Conservation (phyloP, 805 yeast genomes). For the Metschnikowia picachoensis region DNA sequence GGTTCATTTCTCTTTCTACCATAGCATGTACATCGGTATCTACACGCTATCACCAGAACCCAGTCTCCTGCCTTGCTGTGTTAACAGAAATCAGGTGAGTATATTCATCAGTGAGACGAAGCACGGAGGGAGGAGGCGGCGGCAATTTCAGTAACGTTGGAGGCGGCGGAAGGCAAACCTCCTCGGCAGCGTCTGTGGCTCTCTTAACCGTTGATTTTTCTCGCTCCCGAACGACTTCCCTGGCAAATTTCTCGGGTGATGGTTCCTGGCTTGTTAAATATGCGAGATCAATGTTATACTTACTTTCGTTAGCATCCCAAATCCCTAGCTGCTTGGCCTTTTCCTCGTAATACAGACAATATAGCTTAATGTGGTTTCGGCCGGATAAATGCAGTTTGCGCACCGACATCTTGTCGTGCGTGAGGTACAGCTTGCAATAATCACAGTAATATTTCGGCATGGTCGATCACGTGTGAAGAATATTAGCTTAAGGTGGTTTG, state of each 20-base stretch:
- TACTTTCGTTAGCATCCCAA: conserved; percentile 28
- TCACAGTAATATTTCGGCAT: conserved; percentile 81
- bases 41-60: conserved; percentile 3
- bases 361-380: conserved; percentile 65
- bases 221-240: conserved; percentile 9
- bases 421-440: conserved; percentile 75
- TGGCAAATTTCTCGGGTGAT: conserved; percentile 15
- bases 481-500: neutral
- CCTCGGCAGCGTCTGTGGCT: conserved; percentile 9
- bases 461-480: neutral
- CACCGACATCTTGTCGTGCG: conserved; percentile 87
- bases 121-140: conserved; percentile 18
- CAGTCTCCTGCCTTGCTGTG: conserved; percentile 12
- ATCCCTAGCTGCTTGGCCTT: conserved; percentile 30
- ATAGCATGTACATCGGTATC: neutral
- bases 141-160: conserved; percentile 15
- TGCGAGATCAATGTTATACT: conserved; percentile 35
- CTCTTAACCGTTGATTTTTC: conserved; percentile 15
- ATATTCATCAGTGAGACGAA: conserved; percentile 14
- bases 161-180: conserved; percentile 19
- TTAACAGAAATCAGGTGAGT: conserved; percentile 12
- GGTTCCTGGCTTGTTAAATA: conserved; percentile 35
- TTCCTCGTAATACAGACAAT: conserved; percentile 69
- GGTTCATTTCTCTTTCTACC: neutral
- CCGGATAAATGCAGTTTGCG: conserved; percentile 77